Evolutionary conservation across 306 rosid genomes (phyloP).

Genomic region (Vigna hirtella): DNA sequence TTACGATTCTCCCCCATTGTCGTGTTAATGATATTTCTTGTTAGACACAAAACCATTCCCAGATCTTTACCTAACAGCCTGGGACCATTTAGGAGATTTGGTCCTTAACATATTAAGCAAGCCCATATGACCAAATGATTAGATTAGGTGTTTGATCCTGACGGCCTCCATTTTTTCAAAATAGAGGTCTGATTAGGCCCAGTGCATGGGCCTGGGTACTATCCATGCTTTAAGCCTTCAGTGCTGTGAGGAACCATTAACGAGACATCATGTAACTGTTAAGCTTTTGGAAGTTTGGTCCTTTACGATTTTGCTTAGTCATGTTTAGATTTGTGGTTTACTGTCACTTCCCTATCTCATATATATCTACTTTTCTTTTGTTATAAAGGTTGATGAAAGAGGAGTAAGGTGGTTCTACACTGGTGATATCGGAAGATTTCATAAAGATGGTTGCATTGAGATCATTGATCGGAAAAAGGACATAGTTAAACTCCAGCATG

Average conservation of each 20-base stretch:
- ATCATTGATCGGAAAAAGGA: slow-evolving; percentile 96
- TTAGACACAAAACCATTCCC: slow-evolving; percentile 20
- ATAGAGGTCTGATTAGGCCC: slow-evolving; percentile 7
- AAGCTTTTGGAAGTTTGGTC: not conserved
- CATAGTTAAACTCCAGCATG: slow-evolving; percentile 96
- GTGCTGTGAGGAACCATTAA: not conserved
- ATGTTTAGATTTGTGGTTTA: slow-evolving; percentile 32
- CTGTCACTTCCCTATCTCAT: not conserved
- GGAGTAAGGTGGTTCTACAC: slow-evolving; percentile 97
- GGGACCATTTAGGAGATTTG: slow-evolving; percentile 20
- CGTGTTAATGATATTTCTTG: slow-evolving; percentile 1
- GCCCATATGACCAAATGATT: slow-evolving; percentile 20
- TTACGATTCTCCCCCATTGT: slow-evolving; percentile 13
- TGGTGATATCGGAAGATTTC: slow-evolving; percentile 90
- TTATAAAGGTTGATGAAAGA: slow-evolving; percentile 78
- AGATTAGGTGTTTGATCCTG: slow-evolving; percentile 18
- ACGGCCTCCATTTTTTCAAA: slow-evolving; percentile 13
- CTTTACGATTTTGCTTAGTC: slow-evolving; percentile 16
- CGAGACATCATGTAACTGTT: not conserved
- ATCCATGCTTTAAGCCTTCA: slow-evolving; percentile 15
- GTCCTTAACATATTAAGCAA: not conserved
- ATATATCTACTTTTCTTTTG: slow-evolving; percentile 7
- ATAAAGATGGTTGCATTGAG: slow-evolving; percentile 92
- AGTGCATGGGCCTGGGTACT: not conserved
- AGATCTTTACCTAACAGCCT: slow-evolving; percentile 10